phyloP scores from a whole-genome alignment of 768 basidiomycete genomes.

The Leucocoprinus birnbaumii region DNA sequence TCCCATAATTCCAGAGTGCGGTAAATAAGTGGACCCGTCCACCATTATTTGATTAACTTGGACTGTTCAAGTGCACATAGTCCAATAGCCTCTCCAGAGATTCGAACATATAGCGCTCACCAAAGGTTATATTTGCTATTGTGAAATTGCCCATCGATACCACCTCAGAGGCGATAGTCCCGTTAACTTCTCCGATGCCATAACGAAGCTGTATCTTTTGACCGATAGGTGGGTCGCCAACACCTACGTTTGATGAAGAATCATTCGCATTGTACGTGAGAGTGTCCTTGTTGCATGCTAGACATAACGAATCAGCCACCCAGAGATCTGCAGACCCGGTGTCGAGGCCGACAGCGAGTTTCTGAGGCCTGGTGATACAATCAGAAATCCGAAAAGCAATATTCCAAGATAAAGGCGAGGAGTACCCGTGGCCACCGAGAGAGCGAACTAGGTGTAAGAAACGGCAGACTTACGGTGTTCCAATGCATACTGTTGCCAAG shows the following conservation, averaged over 20 bases:
- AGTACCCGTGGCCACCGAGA: neutral
- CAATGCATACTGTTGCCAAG: constrained; percentile 49
- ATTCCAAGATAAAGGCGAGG: neutral
- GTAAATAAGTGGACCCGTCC: constrained; percentile 41
- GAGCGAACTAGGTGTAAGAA: neutral
- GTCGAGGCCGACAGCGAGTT: constrained; percentile 81
- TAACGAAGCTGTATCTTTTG: constrained; percentile 45
- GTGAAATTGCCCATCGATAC: constrained; percentile 67
- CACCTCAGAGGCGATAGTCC: constrained; percentile 53
- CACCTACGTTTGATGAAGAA: constrained; percentile 20
- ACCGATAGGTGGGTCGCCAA: neutral
- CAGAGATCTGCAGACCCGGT: constrained; percentile 92
- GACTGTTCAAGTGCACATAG: constrained; percentile 42
- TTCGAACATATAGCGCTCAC: constrained; percentile 34
- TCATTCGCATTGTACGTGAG: constrained; percentile 40
- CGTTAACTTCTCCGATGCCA: constrained; percentile 69
- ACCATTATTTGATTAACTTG: constrained; percentile 51
- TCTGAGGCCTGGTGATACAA: constrained; percentile 48
- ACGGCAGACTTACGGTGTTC: constrained; percentile 57
- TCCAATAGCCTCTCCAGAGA: too few species aligned
- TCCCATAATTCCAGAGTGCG: constrained; percentile 72
- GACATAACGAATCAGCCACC: constrained; percentile 60
- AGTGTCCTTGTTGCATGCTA: constrained; percentile 32
- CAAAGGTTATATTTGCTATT: constrained; percentile 49
- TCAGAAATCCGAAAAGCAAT: neutral